Conservation (phyloP, 768 basidiomycete genomes). For the Collybia mongolica region DNA sequence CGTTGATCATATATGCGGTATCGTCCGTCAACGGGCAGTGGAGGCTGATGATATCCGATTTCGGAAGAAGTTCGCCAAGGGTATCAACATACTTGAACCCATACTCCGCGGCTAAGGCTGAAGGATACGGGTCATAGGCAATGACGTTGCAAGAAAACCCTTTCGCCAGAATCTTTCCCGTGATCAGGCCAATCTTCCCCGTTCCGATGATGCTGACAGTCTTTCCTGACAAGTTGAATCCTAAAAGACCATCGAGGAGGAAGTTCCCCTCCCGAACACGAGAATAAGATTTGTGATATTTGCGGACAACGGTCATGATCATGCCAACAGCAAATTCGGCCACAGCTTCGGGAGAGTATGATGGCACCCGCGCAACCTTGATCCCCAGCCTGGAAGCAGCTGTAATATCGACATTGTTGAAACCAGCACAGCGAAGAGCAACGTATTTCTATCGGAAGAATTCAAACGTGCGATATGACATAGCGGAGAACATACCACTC, state of each 20-base stretch:
- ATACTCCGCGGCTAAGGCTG: constrained; percentile 28
- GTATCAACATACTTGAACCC: constrained; percentile 36
- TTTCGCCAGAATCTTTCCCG: constrained; percentile 37
- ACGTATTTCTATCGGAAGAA: constrained; percentile 32
- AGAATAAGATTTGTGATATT: constrained; percentile 44
- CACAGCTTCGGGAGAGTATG: constrained; percentile 43
- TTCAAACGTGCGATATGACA: background rate
- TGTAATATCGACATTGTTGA: constrained; percentile 39
- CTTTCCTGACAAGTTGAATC: constrained; percentile 39
- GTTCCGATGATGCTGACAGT: constrained; percentile 45
- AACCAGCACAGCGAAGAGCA: constrained; percentile 40
- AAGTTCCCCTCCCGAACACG: constrained; percentile 47
- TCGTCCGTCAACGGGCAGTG: constrained; percentile 37
- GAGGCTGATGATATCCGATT: constrained; percentile 40
- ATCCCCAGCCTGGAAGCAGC: constrained; percentile 28
- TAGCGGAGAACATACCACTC: constrained; percentile 28
- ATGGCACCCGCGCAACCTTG: constrained; percentile 38
- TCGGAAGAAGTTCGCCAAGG: constrained; percentile 31
- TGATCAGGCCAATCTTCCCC: constrained; percentile 40
- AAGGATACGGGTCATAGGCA: constrained; percentile 39
- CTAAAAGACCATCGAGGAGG: constrained; percentile 41
- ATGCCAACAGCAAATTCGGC: constrained; percentile 47
- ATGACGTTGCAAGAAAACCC: constrained; percentile 39
- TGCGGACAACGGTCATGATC: constrained; percentile 42
- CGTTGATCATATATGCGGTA: constrained; percentile 42